These are phyloP conservation scores for Scytalidium lignicola DNA, from an alignment of 2,329 filamentous ascomycete genomes.

Conservation along the genomic window DNA sequence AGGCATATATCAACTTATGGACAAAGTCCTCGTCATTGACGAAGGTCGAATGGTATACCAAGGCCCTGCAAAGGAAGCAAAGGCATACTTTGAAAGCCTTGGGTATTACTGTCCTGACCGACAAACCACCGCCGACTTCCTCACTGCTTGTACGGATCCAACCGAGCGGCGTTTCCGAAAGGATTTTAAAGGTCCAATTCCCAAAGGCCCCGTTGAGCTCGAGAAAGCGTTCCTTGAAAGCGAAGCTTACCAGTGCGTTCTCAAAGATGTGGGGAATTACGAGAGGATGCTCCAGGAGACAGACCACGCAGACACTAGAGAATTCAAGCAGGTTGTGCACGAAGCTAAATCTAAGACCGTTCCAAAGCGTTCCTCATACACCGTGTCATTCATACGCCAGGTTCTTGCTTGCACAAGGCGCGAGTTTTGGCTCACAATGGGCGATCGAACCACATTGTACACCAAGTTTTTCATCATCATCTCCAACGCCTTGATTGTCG, in stretches of 20 bases:
- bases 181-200: constrained; percentile 51
- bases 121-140: constrained; percentile 71
- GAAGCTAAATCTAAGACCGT: constrained; percentile 65
- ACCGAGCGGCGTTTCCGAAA: constrained; percentile 63
- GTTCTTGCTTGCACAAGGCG: constrained; percentile 63
- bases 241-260: constrained; percentile 52
- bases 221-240: constrained; percentile 63
- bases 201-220: constrained; percentile 57
- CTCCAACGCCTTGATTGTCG: constrained; percentile 68
- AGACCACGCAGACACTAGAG: constrained; percentile 53
- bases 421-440: constrained; percentile 74
- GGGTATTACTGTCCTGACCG: constrained; percentile 51
- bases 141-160: constrained; percentile 71
- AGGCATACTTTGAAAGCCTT: constrained; percentile 59
- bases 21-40: constrained; percentile 77
- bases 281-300: constrained; percentile 52
- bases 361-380: constrained; percentile 67
- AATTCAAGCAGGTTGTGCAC: constrained; percentile 61
- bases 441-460: constrained; percentile 68
- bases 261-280: constrained; percentile 57
- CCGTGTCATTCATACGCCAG: constrained; percentile 68
- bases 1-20: constrained; percentile 67
- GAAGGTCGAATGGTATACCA: constrained; percentile 63
- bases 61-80: constrained; percentile 56
- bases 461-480: constrained; percentile 79